Base-by-base conservation (phyloP, 176 grass and related monocot species). In the Aechmea fasciata region DNA sequence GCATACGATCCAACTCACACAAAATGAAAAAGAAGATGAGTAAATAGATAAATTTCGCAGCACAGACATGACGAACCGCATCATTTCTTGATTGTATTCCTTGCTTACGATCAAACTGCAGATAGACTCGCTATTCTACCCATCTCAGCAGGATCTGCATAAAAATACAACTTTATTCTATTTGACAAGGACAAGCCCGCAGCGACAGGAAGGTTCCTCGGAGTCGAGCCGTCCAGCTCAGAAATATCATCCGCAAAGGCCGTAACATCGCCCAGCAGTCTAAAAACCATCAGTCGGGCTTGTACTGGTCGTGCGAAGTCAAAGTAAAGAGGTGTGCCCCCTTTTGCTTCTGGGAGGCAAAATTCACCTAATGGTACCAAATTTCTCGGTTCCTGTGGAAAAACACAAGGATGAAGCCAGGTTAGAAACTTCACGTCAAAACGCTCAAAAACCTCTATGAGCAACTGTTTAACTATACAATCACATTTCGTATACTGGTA, bases 131-230 rank as follows among this genome's bases (percentile, higher is more conserved):
- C 86, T 7, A 92, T 82, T 74, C 87, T 97, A 73, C 87, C 94
- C 75, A 99, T 83, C 82, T 99, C 94, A 75, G 87, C 87, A 48
- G 89, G 88, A 75, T 93, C 94, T 51, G 87, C 89, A 51, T 99
- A 90, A 68, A 93, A 93, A 68, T 99, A 99, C 64, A 85, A 80
- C 75, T 93, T 99, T 48, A 99, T 77, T 71, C 80, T 99, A 81
- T 85, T 99, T 53, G 89, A 84, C 74, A 99, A 87, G 67, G 89
- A 90, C 11, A 99, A 47, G 23, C 94, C 94, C 28, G 84, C 77
- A 7, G 94, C 87, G 63, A 93, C 50, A 52, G 94, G 94, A 77
- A 90, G 82, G 77, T 92, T 90, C 52, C 94, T 76, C 53, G 85
- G 78, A 70, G 74, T 92, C 25, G 79, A 85, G 50, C 74, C 69